Evolutionary conservation across 1,284 basidiomycete genomes (phyloP), one percentile per base, ranked within the genome.

Genomic region (Prillingera fragicola): DNA sequence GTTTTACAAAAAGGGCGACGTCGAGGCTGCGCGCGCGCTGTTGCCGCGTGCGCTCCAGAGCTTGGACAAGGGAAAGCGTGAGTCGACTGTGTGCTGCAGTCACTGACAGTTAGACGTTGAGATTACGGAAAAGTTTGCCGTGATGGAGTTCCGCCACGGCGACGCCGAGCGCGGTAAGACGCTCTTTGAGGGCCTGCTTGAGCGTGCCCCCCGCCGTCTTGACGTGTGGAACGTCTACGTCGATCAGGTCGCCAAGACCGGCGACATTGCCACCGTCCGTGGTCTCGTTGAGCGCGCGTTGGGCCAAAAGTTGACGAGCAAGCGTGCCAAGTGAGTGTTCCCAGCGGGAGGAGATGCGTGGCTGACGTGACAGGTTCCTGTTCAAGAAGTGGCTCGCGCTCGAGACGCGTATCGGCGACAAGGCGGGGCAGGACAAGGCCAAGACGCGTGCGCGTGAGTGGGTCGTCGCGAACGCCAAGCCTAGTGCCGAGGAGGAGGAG

Each of bases 351-450:
- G 25, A 24, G 10, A 12, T 35, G 27, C 7, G 12, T 15, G 7
- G 29, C 50, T 49, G 24, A 55, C 27, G 10, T 25, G 14, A n/a
- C 49, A 86, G 85, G 71, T 81, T 83, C 29, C 83, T 94, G 68
- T 95, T 97, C 79, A 98, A 99, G 72, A 97, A 97, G 71, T 97
- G 94, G 89, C 76, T 98, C 29, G 83, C 83, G 47, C 73, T 96
- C 34, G 95, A 99, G 71, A 81, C 81, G 58, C 78, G 81, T 54
- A 73, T 91, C 43, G 95, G 95, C 2, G 87, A 95, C 60, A 85
- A 85, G 47, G 81, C 83, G 36, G 91, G 92, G 19, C 83, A 83
- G 38, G 78, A 80, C 23, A 67, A 70, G 28, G 95, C 97, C 28
- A 91, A 97, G 74, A 75, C 81, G 52, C 85, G 84, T 65, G 95